Evolutionary conservation across 176 grass and related monocot species (phyloP).

Genomic region (Chrysopogon serrulatus): DNA sequence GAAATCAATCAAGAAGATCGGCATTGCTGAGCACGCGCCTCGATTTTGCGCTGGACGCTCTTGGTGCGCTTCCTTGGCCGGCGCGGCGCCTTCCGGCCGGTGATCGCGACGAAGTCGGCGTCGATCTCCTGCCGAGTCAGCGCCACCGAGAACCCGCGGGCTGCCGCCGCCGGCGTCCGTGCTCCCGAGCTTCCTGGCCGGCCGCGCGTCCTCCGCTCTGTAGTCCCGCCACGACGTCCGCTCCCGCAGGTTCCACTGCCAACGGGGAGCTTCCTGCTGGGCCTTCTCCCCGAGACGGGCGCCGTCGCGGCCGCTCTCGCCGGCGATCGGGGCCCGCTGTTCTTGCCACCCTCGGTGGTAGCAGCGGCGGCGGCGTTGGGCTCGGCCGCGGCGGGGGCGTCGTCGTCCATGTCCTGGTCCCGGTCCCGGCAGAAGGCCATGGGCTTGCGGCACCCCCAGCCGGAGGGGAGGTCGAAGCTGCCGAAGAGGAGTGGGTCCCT

Average conservation of each 20-base stretch:
- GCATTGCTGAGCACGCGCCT: conserved; percentile 45
- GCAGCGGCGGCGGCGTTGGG: not conserved
- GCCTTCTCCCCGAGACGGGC: not conserved
- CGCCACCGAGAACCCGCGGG: conserved; percentile 37
- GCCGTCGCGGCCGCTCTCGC: not conserved
- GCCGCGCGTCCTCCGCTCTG: conserved; percentile 17
- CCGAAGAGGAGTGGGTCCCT: conserved; percentile 26
- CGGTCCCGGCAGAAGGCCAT: conserved; percentile 41
- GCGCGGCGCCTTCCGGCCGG: conserved; percentile 61
- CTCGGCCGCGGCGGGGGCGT: not conserved
- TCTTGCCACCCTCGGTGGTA: not conserved
- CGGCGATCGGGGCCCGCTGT: conserved; percentile 5
- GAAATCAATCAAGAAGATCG: not conserved
- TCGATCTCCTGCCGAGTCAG: conserved; percentile 75
- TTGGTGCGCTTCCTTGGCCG: conserved; percentile 44
- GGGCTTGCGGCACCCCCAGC: conserved; percentile 38
- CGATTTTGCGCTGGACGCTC: conserved; percentile 61
- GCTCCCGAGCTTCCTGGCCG: conserved; percentile 14
- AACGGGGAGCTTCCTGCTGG: conserved; percentile 20
- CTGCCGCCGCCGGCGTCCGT: not conserved
- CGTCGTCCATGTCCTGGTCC: not conserved
- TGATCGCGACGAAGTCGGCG: conserved; percentile 70
- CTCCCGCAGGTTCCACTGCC: conserved; percentile 50
- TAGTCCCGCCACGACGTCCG: conserved; percentile 30
- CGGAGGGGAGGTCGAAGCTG: conserved; percentile 38